Conservation (phyloP, 169 alveolate species). For the Fabrea salina region DNA sequence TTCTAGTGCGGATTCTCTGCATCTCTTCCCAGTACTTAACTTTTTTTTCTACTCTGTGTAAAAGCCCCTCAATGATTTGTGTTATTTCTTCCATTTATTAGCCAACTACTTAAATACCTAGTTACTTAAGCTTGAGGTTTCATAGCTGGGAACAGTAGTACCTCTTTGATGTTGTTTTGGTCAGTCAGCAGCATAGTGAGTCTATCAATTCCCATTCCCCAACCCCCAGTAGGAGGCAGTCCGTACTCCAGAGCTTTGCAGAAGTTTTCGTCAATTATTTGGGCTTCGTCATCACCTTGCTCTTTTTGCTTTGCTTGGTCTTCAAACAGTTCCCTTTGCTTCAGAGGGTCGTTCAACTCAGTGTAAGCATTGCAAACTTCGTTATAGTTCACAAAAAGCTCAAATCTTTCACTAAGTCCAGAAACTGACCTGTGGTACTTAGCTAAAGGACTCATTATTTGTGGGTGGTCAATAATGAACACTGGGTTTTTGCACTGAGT, state of each 20-base stretch:
- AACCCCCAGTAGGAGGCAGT: conserved; percentile 96
- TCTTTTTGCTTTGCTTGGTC: conserved; percentile 87
- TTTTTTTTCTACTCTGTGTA: too few species aligned
- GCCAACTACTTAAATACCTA: too few species aligned
- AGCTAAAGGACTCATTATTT: conserved; percentile 98
- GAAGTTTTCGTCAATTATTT: conserved; percentile 89
- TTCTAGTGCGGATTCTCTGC: neutral
- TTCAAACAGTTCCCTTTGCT: conserved; percentile 90
- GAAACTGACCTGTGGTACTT: conserved; percentile 94
- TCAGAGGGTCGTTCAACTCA: conserved; percentile 98
- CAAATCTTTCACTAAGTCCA: conserved; percentile 96
- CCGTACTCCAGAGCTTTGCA: conserved; percentile 92
- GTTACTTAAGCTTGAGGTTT: too few species aligned
- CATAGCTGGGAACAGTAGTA: conserved; percentile 98
- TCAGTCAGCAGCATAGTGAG: conserved; percentile 92
- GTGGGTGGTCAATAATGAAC: conserved; percentile 97
- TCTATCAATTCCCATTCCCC: conserved; percentile 97
- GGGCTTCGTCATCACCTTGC: conserved; percentile 86
- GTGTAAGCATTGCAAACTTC: conserved; percentile 99
- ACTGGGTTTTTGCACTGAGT: conserved; percentile 89
- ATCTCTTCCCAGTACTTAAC: too few species aligned
- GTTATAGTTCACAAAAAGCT: conserved; percentile 94
- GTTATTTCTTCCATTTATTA: too few species aligned
- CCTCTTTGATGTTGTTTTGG: conserved; percentile 92
- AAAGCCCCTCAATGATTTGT: too few species aligned